Evolutionary conservation across 2,329 filamentous ascomycete species (phyloP), one percentile per base, ranked within the genome.

Genomic region (Fusarium buharicum): DNA sequence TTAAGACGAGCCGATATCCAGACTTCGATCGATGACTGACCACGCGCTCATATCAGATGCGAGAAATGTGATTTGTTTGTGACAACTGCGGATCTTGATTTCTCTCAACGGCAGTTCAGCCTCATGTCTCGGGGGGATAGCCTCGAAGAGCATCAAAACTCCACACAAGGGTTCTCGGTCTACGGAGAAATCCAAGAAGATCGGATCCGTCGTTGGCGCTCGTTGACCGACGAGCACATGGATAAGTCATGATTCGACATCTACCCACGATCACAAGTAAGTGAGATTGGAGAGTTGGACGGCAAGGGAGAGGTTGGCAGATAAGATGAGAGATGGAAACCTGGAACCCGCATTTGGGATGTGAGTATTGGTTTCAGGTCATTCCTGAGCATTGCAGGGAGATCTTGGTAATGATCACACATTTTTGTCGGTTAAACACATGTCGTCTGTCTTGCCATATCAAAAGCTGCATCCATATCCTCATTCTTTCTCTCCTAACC

Each of bases 51-150:
- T 38, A 37, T 40, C 22, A 54, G 33, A 52, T 48, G 28, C 39
- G 47, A 64, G 61, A 50, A 46, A 53, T 61, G 55, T 61, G 50
- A 57, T 49, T 24, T 64, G 61, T 53, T 41, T 64, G 50, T 62
- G 55, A 50, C 37, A 18, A 24, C 20, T 27, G 46, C 30, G 50
- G 55, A 64, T 52, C 55, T 51, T 55, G 50, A 46, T 46, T 50
- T 64, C 38, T 38, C 55, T 52, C 17, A 37, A 50, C 38, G 18
- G 57, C 39, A 50, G 62, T 63, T 41, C 62, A 55, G 30, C 50
- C 41, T 43, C 30, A 45, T 61, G 57, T 60, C 57, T 60, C 56
- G 50, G 57, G 38, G 56, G 18, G 34, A 56, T 37, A 31, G 5
- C 45, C 44, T 43, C 36, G 47, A 56, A 31, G 36, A 51, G 51